These are phyloP conservation scores for Microascus cirrosus DNA, from an alignment of 2,329 filamentous ascomycete species.

Conservation along the genomic window DNA sequence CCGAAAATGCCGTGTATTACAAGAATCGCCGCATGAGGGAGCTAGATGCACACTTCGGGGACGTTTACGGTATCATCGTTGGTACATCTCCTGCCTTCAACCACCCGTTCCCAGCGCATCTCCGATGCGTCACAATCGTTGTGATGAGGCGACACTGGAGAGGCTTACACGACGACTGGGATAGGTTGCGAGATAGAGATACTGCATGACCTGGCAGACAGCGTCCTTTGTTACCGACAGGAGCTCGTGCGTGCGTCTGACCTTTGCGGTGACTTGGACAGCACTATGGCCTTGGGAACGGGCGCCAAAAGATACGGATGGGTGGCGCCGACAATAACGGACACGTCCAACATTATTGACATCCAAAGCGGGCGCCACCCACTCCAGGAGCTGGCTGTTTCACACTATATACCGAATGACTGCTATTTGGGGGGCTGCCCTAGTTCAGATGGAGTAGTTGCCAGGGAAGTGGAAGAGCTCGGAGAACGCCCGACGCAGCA, in stretches of 20 bases:
- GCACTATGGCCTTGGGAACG: slow-evolving; percentile 66
- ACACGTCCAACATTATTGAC: slow-evolving; percentile 51
- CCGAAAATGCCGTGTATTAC: slow-evolving; percentile 65
- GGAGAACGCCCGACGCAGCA: slow-evolving; percentile 1
- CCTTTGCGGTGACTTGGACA: slow-evolving; percentile 77
- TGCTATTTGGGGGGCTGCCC: slow-evolving; percentile 52
- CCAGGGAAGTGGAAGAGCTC: slow-evolving; percentile 24
- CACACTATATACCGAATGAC: slow-evolving; percentile 75
- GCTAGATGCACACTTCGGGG: slow-evolving; percentile 72
- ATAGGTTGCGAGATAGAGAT: slow-evolving; percentile 65
- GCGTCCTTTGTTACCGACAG: slow-evolving; percentile 57
- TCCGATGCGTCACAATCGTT: neutral
- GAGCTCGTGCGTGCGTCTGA: slow-evolving; percentile 61
- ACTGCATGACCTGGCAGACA: slow-evolving; percentile 62
- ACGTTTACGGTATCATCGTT: slow-evolving; percentile 75
- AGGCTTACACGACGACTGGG: neutral
- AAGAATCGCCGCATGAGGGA: slow-evolving; percentile 75
- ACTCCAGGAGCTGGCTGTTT: slow-evolving; percentile 72
- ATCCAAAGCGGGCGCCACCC: slow-evolving; percentile 77
- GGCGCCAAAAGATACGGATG: slow-evolving; percentile 68
- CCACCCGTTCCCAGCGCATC: neutral
- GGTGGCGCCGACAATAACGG: slow-evolving; percentile 56
- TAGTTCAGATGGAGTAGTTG: neutral
- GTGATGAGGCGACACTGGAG: neutral
- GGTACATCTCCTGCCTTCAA: slow-evolving; percentile 33